phyloP scores from a whole-genome alignment of 345 rosid species.

The Eucalyptus urophylla region DNA sequence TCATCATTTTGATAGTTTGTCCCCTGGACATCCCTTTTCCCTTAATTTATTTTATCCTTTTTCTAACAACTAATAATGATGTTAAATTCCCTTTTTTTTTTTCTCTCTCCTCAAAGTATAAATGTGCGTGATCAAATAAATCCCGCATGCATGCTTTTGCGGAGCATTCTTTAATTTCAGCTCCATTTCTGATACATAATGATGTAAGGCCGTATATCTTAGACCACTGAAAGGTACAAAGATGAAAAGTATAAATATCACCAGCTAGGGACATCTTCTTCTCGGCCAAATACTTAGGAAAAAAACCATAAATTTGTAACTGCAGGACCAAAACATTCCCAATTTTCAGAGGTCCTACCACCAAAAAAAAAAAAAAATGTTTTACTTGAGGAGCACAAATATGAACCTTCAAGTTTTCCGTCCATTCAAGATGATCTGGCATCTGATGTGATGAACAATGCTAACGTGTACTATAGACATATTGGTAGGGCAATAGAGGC shows the following conservation, averaged over 20 bases:
- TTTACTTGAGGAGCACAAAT: background rate
- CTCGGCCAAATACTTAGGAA: background rate
- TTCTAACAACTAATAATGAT: background rate
- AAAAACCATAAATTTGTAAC: background rate
- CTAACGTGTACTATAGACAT: background rate
- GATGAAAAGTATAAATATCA: background rate
- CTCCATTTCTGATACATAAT: background rate
- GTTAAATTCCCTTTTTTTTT: background rate
- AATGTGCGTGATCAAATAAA: background rate
- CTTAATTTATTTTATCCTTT: background rate
- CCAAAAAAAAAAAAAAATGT: background rate
- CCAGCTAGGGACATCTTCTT: background rate
- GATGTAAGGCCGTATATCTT: background rate
- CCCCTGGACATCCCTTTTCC: background rate
- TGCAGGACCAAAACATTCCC: background rate
- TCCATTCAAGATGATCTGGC: background rate
- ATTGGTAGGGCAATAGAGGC: background rate
- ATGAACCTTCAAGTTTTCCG: background rate
- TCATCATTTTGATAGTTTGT: background rate
- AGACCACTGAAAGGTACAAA: background rate
- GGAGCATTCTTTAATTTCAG: background rate
- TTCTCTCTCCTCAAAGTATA: background rate
- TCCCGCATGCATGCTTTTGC: background rate
- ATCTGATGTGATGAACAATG: background rate
- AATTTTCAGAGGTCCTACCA: background rate